phyloP scores from a whole-genome alignment of 2,329 filamentous ascomycete species.

The Pseudogymnoascus sp. region DNA sequence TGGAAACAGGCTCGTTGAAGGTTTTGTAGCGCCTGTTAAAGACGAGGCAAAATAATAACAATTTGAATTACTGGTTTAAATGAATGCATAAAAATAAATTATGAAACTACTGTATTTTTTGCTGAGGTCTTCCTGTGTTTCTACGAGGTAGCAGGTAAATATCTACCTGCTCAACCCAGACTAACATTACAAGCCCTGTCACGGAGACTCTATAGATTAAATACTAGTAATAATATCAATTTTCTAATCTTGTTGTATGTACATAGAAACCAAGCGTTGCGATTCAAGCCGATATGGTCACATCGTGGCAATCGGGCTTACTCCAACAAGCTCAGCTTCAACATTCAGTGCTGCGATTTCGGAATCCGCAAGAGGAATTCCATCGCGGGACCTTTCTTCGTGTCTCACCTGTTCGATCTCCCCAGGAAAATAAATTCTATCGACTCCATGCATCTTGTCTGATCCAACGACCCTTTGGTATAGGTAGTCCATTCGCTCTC shows the following conservation, averaged over 20 bases:
- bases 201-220: neutral
- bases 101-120: neutral
- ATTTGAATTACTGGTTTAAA: neutral
- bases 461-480: constrained; percentile 47
- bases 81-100: neutral
- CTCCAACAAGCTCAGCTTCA: constrained; percentile 43
- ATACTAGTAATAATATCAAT: too few species aligned
- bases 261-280: neutral
- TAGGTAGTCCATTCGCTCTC: constrained; percentile 49
- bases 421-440: constrained; percentile 54
- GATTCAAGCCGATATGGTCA: neutral
- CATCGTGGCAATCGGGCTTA: neutral
- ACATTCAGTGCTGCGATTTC: constrained; percentile 50
- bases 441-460: constrained; percentile 48
- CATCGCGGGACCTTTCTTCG: constrained; percentile 42
- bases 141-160: neutral
- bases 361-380: constrained; percentile 51
- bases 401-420: constrained; percentile 54
- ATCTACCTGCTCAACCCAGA: neutral
- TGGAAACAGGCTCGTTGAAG: neutral
- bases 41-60: neutral
- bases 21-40: neutral
- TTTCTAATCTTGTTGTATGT: neutral
- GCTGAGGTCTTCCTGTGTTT: neutral
- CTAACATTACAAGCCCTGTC: neutral